Percentiles rank a stretch among this genome's conserved stretches.
These are phyloP conservation scores for Dipodascus geniculatus DNA, from an alignment of 805 yeast species.

Conservation along the genomic window DNA sequence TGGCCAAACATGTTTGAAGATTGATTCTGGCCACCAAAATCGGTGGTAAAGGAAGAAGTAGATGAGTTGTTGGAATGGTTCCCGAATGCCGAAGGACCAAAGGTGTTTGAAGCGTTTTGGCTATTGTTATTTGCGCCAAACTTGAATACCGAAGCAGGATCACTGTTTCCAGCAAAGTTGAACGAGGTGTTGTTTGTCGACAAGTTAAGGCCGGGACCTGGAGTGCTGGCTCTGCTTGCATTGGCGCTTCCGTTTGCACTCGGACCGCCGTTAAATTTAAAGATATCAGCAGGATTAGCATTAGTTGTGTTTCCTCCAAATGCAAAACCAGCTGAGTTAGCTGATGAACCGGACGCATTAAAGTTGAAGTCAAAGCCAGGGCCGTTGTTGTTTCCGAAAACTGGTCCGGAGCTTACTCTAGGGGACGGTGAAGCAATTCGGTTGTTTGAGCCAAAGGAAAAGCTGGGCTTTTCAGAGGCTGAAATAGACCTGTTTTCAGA, in stretches of 20 bases:
- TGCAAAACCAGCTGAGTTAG: background rate
- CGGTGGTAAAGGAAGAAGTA: background rate
- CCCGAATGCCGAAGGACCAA: background rate
- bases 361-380: background rate
- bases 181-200: background rate
- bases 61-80: background rate
- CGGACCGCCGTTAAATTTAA: background rate
- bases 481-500: background rate
- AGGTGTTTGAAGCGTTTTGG: background rate
- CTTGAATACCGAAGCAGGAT: background rate
- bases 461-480: background rate
- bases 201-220: background rate
- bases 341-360: background rate
- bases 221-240: background rate
- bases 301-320: background rate
- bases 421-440: background rate
- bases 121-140: background rate
- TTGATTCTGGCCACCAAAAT: background rate
- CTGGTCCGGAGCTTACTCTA: background rate
- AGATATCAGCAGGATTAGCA: background rate
- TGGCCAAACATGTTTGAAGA: background rate
- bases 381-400: background rate
- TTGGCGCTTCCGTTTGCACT: background rate
- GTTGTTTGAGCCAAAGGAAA: background rate
- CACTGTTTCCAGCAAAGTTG: background rate